A percentile compares a stretch with the other conserved stretches of the same genome.
phyloP scores from a whole-genome alignment of 352 stramenopile genomes.

The Pythium monospermum region DNA sequence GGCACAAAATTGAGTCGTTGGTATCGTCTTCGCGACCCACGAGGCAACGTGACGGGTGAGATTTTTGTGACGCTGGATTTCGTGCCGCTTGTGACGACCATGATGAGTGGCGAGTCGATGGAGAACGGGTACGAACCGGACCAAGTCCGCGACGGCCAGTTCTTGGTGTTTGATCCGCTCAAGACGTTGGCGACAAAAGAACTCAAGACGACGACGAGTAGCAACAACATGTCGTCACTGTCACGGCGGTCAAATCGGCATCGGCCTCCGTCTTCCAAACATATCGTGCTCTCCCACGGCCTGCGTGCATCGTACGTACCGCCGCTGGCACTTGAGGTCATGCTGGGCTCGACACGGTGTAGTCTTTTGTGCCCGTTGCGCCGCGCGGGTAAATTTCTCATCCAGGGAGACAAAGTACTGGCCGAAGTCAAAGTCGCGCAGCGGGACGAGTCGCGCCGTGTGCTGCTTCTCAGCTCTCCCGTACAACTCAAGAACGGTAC shows the following conservation, averaged over 20 bases:
- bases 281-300: constrained; percentile 70
- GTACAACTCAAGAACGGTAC: constrained; percentile 86
- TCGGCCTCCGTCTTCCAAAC: constrained; percentile 29
- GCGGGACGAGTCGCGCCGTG: constrained; percentile 75
- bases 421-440: constrained; percentile 87
- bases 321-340: constrained; percentile 77
- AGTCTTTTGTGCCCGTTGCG: constrained; percentile 81
- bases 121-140: constrained; percentile 50
- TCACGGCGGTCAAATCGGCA: constrained; percentile 21
- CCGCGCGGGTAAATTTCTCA: constrained; percentile 83
- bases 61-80: constrained; percentile 84
- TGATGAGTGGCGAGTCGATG: no score
- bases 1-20: constrained; percentile 73
- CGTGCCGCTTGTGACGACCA: constrained; percentile 31
- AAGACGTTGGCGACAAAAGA: constrained; percentile 67
- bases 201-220: constrained; percentile 15
- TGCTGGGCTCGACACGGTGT: constrained; percentile 61
- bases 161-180: constrained; percentile 83
- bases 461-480: constrained; percentile 80
- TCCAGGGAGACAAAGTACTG: constrained; percentile 80
- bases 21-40: constrained; percentile 77
- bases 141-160: constrained; percentile 78
- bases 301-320: constrained; percentile 80
- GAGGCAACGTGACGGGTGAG: constrained; percentile 75
- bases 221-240: no score